Conservation (phyloP, 768 basidiomycete genomes). For the Phaeolepiota aurea region DNA sequence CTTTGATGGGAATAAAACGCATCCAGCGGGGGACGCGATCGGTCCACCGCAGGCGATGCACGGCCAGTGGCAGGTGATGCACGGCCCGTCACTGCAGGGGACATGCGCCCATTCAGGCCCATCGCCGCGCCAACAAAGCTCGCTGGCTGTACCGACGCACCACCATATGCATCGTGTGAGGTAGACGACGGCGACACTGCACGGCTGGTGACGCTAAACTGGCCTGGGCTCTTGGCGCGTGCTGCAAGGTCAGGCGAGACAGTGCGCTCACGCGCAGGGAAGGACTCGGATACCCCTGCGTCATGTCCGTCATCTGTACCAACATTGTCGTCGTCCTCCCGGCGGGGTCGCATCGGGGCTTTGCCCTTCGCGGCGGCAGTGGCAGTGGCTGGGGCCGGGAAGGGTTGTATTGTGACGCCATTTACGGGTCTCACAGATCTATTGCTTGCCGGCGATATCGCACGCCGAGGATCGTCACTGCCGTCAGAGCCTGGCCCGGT, state of each 20-base stretch:
- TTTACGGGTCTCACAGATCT: slow-evolving; percentile 37
- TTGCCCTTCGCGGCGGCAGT: slow-evolving; percentile 33
- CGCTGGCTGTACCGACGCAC: slow-evolving; percentile 27
- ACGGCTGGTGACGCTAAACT: slow-evolving; percentile 32
- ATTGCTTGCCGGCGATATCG: slow-evolving; percentile 52
- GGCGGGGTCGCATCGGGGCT: slow-evolving; percentile 39
- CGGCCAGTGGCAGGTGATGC: slow-evolving; percentile 25
- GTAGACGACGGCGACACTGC: slow-evolving; percentile 52
- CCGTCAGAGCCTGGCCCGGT: slow-evolving; percentile 29
- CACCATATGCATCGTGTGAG: slow-evolving; percentile 13
- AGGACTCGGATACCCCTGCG: slow-evolving; percentile 38
- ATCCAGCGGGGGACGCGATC: slow-evolving; percentile 34
- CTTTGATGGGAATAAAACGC: slow-evolving; percentile 43
- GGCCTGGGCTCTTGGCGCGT: slow-evolving; percentile 54
- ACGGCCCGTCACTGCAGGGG: slow-evolving; percentile 23
- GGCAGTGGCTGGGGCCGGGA: slow-evolving; percentile 11
- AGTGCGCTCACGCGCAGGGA: slow-evolving; percentile 31
- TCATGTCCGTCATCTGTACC: slow-evolving; percentile 51
- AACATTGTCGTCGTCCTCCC: slow-evolving; percentile 32
- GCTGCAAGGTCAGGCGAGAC: slow-evolving; percentile 46
- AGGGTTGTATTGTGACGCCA: slow-evolving; percentile 26
- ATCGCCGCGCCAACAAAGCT: slow-evolving; percentile 51
- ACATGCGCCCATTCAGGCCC: slow-evolving; percentile 26
- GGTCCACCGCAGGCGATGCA: slow-evolving; percentile 37
- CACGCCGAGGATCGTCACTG: slow-evolving; percentile 54